These are phyloP conservation scores for Schizochytrium sp. DNA, from an alignment of 108 stramenopile genomes.

Conservation along the genomic window DNA sequence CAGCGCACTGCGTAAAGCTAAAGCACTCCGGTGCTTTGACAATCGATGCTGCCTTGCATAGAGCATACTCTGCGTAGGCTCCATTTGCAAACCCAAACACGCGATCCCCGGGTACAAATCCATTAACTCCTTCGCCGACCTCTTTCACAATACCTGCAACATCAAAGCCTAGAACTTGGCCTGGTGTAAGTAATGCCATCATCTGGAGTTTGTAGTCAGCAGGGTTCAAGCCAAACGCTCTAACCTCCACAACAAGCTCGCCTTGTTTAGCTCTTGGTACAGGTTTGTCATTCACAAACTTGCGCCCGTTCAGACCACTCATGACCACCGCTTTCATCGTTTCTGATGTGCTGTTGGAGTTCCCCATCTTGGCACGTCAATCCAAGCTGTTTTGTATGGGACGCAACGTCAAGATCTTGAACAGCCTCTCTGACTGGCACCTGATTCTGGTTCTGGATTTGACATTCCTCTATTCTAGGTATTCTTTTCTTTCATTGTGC, in stretches of 20 bases:
- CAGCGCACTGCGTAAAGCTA: neutral
- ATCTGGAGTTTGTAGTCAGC: constrained; percentile 34
- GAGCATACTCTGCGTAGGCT: neutral
- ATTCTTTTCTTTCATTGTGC: no score
- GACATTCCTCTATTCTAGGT: no score
- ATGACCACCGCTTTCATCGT: constrained; percentile 22
- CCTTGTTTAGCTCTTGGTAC: neutral
- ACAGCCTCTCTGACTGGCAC: no score
- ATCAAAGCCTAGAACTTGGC: neutral
- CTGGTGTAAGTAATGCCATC: neutral
- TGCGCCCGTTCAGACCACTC: constrained; percentile 1
- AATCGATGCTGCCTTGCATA: neutral
- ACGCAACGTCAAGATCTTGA: no score
- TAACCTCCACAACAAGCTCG: neutral
- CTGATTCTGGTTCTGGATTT: no score
- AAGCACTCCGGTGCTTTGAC: constrained; percentile 23
- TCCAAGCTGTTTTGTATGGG: no score
- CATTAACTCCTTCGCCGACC: neutral
- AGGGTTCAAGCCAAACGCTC: constrained; percentile 18
- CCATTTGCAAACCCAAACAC: constrained; percentile 11
- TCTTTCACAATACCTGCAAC: constrained; percentile 38
- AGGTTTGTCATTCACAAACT: constrained; percentile 26
- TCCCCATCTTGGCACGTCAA: no score
- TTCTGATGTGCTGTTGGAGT: no score
- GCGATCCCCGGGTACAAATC: constrained; percentile 30